Evolutionary conservation across 2,329 filamentous ascomycete species (phyloP).

Genomic region (Colletotrichum sp.): DNA sequence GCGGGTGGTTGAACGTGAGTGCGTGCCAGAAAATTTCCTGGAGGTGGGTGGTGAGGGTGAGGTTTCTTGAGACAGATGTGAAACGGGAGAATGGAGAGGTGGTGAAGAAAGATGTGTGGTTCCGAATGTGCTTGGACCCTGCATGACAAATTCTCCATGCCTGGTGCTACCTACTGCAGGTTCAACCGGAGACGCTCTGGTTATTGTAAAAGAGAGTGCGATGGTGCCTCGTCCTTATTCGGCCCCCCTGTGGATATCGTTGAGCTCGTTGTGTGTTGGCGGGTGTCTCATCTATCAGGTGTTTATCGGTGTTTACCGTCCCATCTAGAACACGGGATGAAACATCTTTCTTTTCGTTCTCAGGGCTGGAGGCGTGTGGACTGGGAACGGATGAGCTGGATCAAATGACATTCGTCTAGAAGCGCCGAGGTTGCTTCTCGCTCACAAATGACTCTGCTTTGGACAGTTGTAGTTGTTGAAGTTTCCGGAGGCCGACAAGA

Average conservation of each 20-base stretch:
- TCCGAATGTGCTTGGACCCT: conserved; percentile 5
- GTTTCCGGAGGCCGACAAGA: background rate
- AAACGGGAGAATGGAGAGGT: conserved; percentile 5
- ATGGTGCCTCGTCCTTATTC: background rate
- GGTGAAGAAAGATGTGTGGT: background rate
- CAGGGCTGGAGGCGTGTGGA: background rate
- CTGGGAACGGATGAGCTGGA: background rate
- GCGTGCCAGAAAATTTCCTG: background rate
- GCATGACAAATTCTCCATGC: conserved; percentile 19
- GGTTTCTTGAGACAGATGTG: conserved; percentile 20
- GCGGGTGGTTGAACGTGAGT: background rate
- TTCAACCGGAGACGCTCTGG: background rate
- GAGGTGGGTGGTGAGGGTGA: background rate
- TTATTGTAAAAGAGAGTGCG: background rate
- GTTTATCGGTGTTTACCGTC: conserved; percentile 20
- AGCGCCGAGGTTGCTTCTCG: background rate
- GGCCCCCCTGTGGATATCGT: background rate
- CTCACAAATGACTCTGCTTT: background rate
- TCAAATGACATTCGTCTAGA: background rate
- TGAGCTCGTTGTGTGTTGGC: background rate
- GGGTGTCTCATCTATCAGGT: conserved; percentile 11
- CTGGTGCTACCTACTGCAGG: background rate
- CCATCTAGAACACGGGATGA: conserved; percentile 17
- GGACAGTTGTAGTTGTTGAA: background rate
- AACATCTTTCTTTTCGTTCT: conserved; percentile 1